Evolutionary conservation across 2,329 filamentous ascomycete species (phyloP).

Genomic region (Phoma sp.): DNA sequence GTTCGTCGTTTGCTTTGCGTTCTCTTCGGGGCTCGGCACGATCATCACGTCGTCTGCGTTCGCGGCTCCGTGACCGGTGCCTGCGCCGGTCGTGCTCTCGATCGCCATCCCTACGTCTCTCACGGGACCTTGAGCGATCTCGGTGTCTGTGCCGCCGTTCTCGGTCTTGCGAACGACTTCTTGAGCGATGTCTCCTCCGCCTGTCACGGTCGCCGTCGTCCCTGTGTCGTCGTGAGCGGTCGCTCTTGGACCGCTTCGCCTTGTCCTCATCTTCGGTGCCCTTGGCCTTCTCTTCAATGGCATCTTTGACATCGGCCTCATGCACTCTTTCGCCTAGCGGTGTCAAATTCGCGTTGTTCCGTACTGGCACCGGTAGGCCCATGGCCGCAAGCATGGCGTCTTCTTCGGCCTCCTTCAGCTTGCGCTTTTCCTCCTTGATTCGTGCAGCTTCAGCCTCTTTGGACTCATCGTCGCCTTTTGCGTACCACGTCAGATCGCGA

Average conservation of each 20-base stretch:
- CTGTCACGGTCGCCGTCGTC: constrained; percentile 33
- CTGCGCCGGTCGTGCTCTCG: constrained; percentile 38
- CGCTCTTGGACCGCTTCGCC: constrained; percentile 31
- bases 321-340: constrained; percentile 63
- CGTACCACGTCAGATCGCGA: constrained; percentile 72
- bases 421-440: constrained; percentile 73
- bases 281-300: constrained; percentile 58
- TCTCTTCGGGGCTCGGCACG: constrained; percentile 31
- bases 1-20: constrained; percentile 30
- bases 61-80: constrained; percentile 41
- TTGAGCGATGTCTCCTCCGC: constrained; percentile 34
- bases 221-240: constrained; percentile 34
- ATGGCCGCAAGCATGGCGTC: constrained; percentile 86
- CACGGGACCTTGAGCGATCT: constrained; percentile 41
- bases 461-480: constrained; percentile 63
- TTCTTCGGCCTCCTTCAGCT: constrained; percentile 89
- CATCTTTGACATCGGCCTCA: constrained; percentile 64
- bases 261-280: constrained; percentile 43
- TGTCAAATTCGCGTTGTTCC: constrained; percentile 68
- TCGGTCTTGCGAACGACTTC: constrained; percentile 39
- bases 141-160: constrained; percentile 37
- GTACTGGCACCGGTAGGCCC: constrained; percentile 75
- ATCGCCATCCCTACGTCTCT: constrained; percentile 35
- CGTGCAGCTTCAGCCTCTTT: constrained; percentile 67
- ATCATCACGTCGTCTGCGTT: constrained; percentile 35